Percentiles rank a stretch among this genome's conserved stretches.
These are phyloP conservation scores for Candida lessepsii DNA, from an alignment of 805 yeast species.

Conservation along the genomic window DNA sequence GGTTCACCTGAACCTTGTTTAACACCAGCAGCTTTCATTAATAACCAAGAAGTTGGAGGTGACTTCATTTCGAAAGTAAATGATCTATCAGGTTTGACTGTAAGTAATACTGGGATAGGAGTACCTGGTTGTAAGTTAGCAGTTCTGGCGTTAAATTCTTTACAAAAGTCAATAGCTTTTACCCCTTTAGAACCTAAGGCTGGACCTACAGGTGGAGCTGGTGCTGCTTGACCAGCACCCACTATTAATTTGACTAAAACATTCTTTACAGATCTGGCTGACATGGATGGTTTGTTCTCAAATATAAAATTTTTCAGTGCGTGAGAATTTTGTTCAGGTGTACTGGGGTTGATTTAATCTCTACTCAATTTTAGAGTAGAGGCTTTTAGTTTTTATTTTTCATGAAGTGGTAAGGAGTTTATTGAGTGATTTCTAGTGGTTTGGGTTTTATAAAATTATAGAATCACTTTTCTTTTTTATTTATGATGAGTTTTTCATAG, in stretches of 20 bases:
- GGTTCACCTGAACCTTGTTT: constrained; percentile 75
- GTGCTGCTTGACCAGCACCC: constrained; percentile 97
- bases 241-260: constrained; percentile 83
- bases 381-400: too few relatives aligned
- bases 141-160: constrained; percentile 96
- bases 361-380: too few relatives aligned
- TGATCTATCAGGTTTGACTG: constrained; percentile 88
- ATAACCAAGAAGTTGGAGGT: constrained; percentile 87
- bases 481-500: too few relatives aligned
- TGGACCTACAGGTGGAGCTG: constrained; percentile 99
- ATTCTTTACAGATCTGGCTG: constrained; percentile 43
- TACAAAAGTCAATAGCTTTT: constrained; percentile 96
- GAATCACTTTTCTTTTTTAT: too few relatives aligned
- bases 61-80: constrained; percentile 84
- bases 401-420: too few relatives aligned
- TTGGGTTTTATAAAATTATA: too few relatives aligned
- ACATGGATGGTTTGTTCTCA: constrained; percentile 8
- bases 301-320: constrained; percentile 11
- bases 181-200: constrained; percentile 98
- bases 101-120: constrained; percentile 84
- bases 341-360: too few relatives aligned
- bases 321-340: too few relatives aligned
- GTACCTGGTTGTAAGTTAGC: constrained; percentile 81
- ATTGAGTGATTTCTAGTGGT: too few relatives aligned
- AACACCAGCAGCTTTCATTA: constrained; percentile 77